Evolutionary conservation across 2,329 filamentous ascomycete genomes (phyloP), one percentile per base, ranked within the genome.

Genomic region (Aspergillus sp.): DNA sequence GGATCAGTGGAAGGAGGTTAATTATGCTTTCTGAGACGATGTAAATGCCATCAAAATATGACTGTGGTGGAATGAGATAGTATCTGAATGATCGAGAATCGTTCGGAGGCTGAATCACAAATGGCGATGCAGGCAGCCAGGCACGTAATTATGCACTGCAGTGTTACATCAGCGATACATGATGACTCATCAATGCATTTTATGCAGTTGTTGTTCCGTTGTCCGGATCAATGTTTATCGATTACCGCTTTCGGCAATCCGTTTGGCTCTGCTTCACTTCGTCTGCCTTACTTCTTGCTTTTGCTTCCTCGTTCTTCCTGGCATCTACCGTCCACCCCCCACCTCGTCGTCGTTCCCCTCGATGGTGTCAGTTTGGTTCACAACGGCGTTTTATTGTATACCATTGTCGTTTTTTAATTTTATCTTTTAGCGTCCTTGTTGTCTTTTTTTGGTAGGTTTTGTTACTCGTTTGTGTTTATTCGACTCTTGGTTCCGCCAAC

Each of bases 211-310:
- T 60, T 60, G 54, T 58, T 56, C 34, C 39, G 58, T 47, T 50
- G 49, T 46, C 51, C 53, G 33, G 47, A 44, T 48, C 48, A 49
- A 46, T 66, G 65, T 68, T 68, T 68, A 68, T 64, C 56, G 58
- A 62, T 67, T 52, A 49, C 52, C 54, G 35, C 35, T 56, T 54
- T 44, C 46, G 56, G 53, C 37, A 57, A 51, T 53, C 53, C 44
- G 50, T 61, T 54, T 56, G 27, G 9, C 36, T 27, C 36, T 19
- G 36, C 27, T 19, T 19, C 19, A 19, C 19, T 19, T 19, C 19
- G 19, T 19, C 19, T 19, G 59, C 53, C 45, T 42, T 56, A 45
- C 41, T 44, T 40, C 33, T 32, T 30, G 9, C 29, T 10, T 42
- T 43, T 33, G 10, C 46, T 49, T 42, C 36, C 30, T 44, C 33